phyloP scores from a whole-genome alignment of 2,329 filamentous ascomycete species.

The Mariannaea elegans region DNA sequence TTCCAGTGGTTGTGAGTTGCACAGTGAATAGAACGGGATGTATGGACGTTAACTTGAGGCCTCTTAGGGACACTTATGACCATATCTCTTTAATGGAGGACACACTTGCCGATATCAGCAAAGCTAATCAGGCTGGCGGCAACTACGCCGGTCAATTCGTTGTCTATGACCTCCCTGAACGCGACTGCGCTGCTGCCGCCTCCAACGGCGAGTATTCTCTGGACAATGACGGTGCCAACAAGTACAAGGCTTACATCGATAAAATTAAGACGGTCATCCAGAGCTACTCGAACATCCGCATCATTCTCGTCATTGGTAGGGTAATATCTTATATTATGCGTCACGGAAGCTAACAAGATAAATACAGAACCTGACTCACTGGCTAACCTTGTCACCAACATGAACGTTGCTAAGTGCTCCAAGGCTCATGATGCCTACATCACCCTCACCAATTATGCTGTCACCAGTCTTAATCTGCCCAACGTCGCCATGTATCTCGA shows the following conservation, averaged over 20 bases:
- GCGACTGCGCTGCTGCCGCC: slow-evolving; percentile 65
- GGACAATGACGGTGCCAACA: slow-evolving; percentile 58
- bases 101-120: slow-evolving; percentile 56
- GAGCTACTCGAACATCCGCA: slow-evolving; percentile 53
- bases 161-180: slow-evolving; percentile 66
- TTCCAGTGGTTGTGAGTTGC: slow-evolving; percentile 61
- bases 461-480: slow-evolving; percentile 61
- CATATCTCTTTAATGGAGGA: slow-evolving; percentile 57
- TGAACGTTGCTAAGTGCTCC: slow-evolving; percentile 59
- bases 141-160: slow-evolving; percentile 60
- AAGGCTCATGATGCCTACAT: slow-evolving; percentile 58
- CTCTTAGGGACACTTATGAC: slow-evolving; percentile 55
- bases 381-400: slow-evolving; percentile 67
- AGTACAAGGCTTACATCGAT: slow-evolving; percentile 66
- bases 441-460: slow-evolving; percentile 59
- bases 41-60: slow-evolving; percentile 11
- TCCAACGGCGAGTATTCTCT: slow-evolving; percentile 66
- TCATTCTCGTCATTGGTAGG: slow-evolving; percentile 55
- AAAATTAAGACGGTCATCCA: slow-evolving; percentile 53
- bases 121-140: slow-evolving; percentile 47
- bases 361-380: slow-evolving; percentile 63
- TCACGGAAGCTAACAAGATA: not conserved
- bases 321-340: rapidly evolving
- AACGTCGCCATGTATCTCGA: slow-evolving; percentile 68
- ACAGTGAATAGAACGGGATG: rapidly evolving